Evolutionary conservation across 148 eudicot species (phyloP), one percentile per base, ranked within the genome.

Genomic region (Heliamphora exappendiculata): DNA sequence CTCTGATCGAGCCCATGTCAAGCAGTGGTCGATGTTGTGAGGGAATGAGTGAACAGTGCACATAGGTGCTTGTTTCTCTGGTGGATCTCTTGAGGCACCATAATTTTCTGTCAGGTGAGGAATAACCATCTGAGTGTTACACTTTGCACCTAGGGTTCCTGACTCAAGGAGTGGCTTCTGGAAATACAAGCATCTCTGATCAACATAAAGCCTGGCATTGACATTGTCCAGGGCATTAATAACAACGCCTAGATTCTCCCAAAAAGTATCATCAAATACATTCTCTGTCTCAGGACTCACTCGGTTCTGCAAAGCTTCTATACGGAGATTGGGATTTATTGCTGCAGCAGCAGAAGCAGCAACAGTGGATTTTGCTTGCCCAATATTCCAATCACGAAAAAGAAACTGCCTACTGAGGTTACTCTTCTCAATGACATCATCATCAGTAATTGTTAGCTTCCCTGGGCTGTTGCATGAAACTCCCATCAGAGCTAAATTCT

Each of bases 11-110:
- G 98, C 93, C 98, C 98, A 94, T 11, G 97, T 92, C 87, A 94
- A 81, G 80, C 98, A 94, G 77, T 94, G 98, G 82, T 91, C 97
- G 74, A 91, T 94, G 67, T 90, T 91, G 84, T 94, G 95, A 0
- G 97, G 98, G 79, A 94, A 94, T 16, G 97, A 93, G 69, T 93
- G 97, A 76, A 93, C 92, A 24, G 97, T 93, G 72, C 98, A 93
- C 97, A 93, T 91, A 3, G 98, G 98, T 19, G 98, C 97, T 85
- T 89, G 94, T 83, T 91, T 93, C 87, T 93, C 98, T 7, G 96
- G 98, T 17, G 98, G 96, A 72, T 94, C 98, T 65, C 98, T 89
- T 17, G 98, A 94, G 70, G 98, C 98, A 78, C 98, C 98, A 80
- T 94, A 94, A 54, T 94, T 94, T 74, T 94, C 98, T 1, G 98